Percentiles rank a stretch among this genome's conserved stretches.
phyloP scores from a whole-genome alignment of 2,329 filamentous ascomycete species.

The Fusarium citri region DNA sequence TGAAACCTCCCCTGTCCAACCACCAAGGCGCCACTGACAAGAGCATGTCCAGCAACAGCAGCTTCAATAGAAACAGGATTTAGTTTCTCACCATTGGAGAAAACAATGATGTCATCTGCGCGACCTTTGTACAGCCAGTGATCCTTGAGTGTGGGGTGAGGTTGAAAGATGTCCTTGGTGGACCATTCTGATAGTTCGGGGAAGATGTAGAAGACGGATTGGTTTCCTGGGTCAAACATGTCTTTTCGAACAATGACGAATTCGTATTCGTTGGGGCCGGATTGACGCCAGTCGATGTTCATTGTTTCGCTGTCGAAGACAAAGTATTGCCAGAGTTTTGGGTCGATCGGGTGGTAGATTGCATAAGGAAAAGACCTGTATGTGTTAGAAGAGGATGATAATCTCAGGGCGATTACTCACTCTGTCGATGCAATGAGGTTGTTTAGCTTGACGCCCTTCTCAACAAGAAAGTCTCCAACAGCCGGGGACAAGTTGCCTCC shows the following conservation, averaged over 20 bases:
- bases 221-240: background rate
- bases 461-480: background rate
- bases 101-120: conserved; percentile 8
- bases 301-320: background rate
- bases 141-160: background rate
- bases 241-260: background rate
- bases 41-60: background rate
- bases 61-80: conserved; percentile 9
- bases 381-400: no score
- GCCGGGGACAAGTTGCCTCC: background rate
- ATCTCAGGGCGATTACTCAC: no score
- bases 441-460: background rate
- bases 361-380: background rate
- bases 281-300: background rate
- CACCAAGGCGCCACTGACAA: background rate
- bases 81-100: background rate
- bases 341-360: background rate
- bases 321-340: conserved; percentile 5
- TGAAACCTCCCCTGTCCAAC: background rate
- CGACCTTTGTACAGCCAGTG: conserved; percentile 12
- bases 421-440: conserved; percentile 7
- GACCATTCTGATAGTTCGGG: conserved; percentile 12
- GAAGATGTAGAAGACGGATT: background rate
- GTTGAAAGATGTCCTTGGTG: conserved; percentile 1
- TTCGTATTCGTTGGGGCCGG: background rate